These are phyloP conservation scores for Candida labiduridarum DNA, from an alignment of 1,139 yeast genomes.

Conservation along the genomic window DNA sequence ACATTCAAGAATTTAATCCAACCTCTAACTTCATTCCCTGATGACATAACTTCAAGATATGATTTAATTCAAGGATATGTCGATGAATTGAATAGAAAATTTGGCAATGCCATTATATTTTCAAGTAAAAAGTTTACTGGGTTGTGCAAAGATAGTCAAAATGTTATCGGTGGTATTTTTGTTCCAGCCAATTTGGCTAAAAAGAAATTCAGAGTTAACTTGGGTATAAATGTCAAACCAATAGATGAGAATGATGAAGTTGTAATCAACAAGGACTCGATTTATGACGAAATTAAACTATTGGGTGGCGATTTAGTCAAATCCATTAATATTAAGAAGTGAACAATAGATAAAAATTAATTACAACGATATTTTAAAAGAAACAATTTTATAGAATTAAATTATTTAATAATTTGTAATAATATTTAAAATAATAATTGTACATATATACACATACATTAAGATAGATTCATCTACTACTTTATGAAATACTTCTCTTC, in stretches of 20 bases:
- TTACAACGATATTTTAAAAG: background rate
- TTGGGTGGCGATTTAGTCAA: conserved; percentile 72
- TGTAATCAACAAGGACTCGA: conserved; percentile 72
- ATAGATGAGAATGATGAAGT: conserved; percentile 53
- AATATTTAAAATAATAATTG: conserved; percentile 1
- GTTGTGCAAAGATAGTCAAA: conserved; percentile 51
- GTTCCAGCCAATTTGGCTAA: conserved; percentile 60
- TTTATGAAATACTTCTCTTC: background rate
- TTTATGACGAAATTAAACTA: conserved; percentile 69
- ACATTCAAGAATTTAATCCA: conserved; percentile 68
- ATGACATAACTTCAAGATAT: conserved; percentile 45
- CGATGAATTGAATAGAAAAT: conserved; percentile 57
- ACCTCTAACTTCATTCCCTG: conserved; percentile 43
- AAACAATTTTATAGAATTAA: conserved; percentile 4
- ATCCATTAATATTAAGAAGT: conserved; percentile 23
- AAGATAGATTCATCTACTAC: background rate
- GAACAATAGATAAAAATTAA: background rate
- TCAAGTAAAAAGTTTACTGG: conserved; percentile 59
- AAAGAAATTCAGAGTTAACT: conserved; percentile 75
- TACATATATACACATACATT: background rate
- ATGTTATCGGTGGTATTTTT: conserved; percentile 78
- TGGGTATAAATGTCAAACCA: conserved; percentile 77
- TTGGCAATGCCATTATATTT: conserved; percentile 59
- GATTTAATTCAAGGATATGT: conserved; percentile 61
- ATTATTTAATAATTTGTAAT: conserved; percentile 5